Conservation (phyloP, 208 protist genomes). For the Leishmania tropica region DNA sequence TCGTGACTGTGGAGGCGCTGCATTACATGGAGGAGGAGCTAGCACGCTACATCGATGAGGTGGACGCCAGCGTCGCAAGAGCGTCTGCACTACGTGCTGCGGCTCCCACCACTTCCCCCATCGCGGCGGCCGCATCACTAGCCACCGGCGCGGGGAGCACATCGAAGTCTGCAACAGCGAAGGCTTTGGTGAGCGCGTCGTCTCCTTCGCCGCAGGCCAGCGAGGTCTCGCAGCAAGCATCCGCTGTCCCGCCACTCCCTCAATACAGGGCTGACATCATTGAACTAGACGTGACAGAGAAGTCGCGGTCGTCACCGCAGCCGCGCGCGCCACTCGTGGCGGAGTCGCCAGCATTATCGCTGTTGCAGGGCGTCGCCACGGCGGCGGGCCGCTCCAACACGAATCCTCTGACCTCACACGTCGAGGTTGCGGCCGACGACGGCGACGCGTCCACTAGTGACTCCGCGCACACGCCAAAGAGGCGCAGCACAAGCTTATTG, state of each 20-base stretch:
- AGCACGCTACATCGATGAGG: conserved; percentile 20
- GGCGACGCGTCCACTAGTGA: conserved; percentile 1
- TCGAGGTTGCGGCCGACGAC: background rate
- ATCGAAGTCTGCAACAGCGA: background rate
- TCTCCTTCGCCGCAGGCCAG: background rate
- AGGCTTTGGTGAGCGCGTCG: background rate
- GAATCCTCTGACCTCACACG: conserved; percentile 1
- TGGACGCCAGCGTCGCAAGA: conserved; percentile 13
- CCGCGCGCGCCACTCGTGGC: background rate
- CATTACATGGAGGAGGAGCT: conserved; percentile 66
- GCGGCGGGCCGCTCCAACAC: conserved; percentile 12
- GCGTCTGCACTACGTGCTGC: background rate
- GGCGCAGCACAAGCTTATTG: conserved; percentile 1
- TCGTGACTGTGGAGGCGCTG: conserved; percentile 52
- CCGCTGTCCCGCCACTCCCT: background rate
- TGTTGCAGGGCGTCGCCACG: background rate
- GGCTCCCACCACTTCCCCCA: background rate
- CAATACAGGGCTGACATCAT: background rate
- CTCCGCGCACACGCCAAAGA: conserved; percentile 2
- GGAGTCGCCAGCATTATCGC: background rate
- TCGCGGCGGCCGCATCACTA: conserved; percentile 2
- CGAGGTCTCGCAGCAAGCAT: background rate
- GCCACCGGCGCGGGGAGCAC: background rate
- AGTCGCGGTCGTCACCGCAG: background rate
- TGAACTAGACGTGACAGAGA: background rate